phyloP scores from a whole-genome alignment of 2,329 filamentous ascomycete genomes.

The Verticillium nubilum region DNA sequence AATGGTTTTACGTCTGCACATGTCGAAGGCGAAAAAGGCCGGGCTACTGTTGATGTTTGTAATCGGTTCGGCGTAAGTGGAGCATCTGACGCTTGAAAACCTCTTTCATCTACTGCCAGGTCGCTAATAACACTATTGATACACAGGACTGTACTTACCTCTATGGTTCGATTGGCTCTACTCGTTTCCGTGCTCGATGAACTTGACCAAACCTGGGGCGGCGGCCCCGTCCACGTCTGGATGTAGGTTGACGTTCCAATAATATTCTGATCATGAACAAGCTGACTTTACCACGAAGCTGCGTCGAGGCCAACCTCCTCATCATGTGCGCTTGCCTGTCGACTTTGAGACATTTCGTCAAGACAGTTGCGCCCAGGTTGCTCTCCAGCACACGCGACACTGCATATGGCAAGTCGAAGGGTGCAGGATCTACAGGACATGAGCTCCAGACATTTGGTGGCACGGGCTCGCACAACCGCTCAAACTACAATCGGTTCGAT shows the following conservation, averaged over 20 bases:
- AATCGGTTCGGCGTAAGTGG: constrained; percentile 25
- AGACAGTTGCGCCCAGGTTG: constrained; percentile 18
- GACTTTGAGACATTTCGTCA: constrained; percentile 24
- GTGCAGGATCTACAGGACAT: background rate
- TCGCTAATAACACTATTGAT: background rate
- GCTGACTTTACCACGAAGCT: constrained; percentile 11
- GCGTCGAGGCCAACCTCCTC: constrained; percentile 30
- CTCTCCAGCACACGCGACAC: constrained; percentile 9
- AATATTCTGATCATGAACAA: background rate
- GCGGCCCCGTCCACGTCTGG: constrained; percentile 18
- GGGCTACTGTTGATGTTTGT: constrained; percentile 35
- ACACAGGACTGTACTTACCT: constrained; percentile 23
- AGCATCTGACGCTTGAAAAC: too few species aligned
- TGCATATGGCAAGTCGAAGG: background rate
- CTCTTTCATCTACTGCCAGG: background rate
- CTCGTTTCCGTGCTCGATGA: constrained; percentile 17
- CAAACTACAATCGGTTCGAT: constrained; percentile 3
- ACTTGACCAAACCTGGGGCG: constrained; percentile 21
- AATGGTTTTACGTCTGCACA: constrained; percentile 34
- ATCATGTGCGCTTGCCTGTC: constrained; percentile 30
- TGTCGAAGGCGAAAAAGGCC: constrained; percentile 37
- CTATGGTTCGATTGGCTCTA: constrained; percentile 19
- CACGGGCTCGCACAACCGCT: background rate
- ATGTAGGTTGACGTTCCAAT: constrained; percentile 14
- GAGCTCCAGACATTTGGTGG: constrained; percentile 2